Evolutionary conservation across 176 grass and related monocot genomes (phyloP).

Genomic region (Areca catechu): DNA sequence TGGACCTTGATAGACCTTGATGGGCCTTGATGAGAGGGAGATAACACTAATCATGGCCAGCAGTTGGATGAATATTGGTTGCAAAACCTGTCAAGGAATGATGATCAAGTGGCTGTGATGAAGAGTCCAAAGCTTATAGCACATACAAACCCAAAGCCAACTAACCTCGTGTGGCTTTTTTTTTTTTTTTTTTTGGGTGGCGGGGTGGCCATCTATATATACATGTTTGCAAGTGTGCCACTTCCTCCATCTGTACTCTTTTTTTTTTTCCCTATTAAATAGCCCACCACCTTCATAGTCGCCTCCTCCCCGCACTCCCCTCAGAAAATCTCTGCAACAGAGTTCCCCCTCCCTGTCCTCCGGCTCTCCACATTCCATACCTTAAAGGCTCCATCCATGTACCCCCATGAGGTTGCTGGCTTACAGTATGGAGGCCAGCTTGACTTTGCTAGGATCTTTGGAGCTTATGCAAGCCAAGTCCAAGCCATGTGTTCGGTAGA

Average conservation of each 20-base stretch:
- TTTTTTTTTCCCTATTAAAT: slow-evolving; percentile 59
- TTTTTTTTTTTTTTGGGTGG: too few species aligned
- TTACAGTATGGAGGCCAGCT: too few species aligned
- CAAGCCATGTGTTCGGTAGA: slow-evolving; percentile 28
- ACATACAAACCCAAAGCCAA: neutral
- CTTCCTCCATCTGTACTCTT: neutral
- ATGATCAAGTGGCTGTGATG: slow-evolving; percentile 20
- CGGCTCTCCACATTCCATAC: too few species aligned
- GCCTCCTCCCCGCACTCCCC: slow-evolving; percentile 45
- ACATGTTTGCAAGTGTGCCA: neutral
- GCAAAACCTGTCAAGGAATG: slow-evolving; percentile 51
- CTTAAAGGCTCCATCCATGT: too few species aligned
- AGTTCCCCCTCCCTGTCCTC: slow-evolving; percentile 34
- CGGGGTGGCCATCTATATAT: neutral
- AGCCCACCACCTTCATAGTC: slow-evolving; percentile 31
- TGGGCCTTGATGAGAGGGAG: too few species aligned
- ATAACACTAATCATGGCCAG: too few species aligned
- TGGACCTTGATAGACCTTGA: too few species aligned
- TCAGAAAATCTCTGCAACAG: slow-evolving; percentile 27
- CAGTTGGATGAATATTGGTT: slow-evolving; percentile 40
- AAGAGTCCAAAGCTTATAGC: slow-evolving; percentile 10
- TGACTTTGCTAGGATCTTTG: slow-evolving; percentile 22
- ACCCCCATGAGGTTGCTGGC: too few species aligned
- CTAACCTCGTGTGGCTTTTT: slow-evolving; percentile 1
- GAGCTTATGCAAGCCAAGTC: slow-evolving; percentile 11